A percentile compares a stretch with the other conserved stretches of the same genome.
Evolutionary conservation across 1,284 basidiomycete genomes (phyloP).

Genomic region (Sphagnurus paluster): DNA sequence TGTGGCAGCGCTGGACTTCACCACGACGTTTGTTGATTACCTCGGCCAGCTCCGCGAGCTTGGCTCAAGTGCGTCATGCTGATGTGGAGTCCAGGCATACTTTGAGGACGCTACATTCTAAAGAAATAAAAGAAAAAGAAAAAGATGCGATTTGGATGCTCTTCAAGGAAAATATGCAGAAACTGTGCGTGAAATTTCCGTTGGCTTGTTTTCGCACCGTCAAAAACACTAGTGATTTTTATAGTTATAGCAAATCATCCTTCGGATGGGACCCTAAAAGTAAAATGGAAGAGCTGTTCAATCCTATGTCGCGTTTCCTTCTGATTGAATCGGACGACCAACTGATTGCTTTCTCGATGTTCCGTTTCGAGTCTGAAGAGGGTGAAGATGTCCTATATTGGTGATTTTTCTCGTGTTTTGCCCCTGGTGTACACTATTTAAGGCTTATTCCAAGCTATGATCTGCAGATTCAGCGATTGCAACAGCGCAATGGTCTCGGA

Average conservation of each 20-base stretch:
- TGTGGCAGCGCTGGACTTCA: constrained; percentile 2
- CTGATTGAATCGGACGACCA: constrained; percentile 33
- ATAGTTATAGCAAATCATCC: constrained; percentile 56
- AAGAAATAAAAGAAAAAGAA: constrained; percentile 38
- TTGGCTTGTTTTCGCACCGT: not conserved
- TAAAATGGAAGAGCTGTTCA: constrained; percentile 63
- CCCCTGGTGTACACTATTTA: not conserved
- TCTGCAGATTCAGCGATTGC: constrained; percentile 51
- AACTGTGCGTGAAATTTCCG: constrained; percentile 37
- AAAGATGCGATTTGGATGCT: constrained; percentile 51
- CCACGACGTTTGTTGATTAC: constrained; percentile 7
- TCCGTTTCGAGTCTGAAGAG: constrained; percentile 71
- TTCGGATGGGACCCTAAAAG: constrained; percentile 63
- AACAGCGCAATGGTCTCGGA: constrained; percentile 58
- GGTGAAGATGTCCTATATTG: constrained; percentile 64
- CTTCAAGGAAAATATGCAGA: constrained; percentile 58
- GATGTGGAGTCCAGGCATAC: constrained; percentile 29
- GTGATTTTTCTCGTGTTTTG: constrained; percentile 42
- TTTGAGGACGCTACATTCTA: constrained; percentile 34
- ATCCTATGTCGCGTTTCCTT: constrained; percentile 58
- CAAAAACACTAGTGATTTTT: not conserved
- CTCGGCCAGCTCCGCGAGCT: too few relatives aligned
- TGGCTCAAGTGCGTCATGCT: too few relatives aligned
- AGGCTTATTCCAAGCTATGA: constrained; percentile 58
- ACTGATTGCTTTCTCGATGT: constrained; percentile 57